Conservation (phyloP, 768 basidiomycete species). For the Termitomyces sp. region DNA sequence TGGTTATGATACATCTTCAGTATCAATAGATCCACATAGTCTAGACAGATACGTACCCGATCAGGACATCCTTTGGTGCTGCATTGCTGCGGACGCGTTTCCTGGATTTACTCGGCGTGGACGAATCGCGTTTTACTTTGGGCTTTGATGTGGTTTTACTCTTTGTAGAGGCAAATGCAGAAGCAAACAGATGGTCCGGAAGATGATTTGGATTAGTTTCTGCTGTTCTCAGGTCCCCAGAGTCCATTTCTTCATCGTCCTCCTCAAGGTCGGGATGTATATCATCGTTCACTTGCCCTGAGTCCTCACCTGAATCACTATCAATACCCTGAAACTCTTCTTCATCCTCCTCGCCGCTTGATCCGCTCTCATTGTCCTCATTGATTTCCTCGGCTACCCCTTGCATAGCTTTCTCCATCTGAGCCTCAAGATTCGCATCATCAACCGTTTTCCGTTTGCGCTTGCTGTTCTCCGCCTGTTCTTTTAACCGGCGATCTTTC, state of each 20-base stretch:
- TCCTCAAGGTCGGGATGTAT: slow-evolving; percentile 15
- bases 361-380: slow-evolving; percentile 21
- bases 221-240: slow-evolving; percentile 14
- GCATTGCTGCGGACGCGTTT: slow-evolving; percentile 23
- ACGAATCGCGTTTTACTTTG: slow-evolving; percentile 17
- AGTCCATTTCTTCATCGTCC: slow-evolving; percentile 17
- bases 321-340: slow-evolving; percentile 19
- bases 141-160: slow-evolving; percentile 17
- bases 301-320: slow-evolving; percentile 13
- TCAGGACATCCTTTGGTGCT: slow-evolving; percentile 41
- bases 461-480: slow-evolving; percentile 15
- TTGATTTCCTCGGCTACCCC: slow-evolving; percentile 17
- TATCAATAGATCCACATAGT: not conserved
- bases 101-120: slow-evolving; percentile 19
- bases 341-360: slow-evolving; percentile 14
- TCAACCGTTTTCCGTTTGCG: slow-evolving; percentile 4
- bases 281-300: not conserved
- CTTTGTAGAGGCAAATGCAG: slow-evolving; percentile 40
- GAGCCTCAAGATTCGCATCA: slow-evolving; percentile 6
- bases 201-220: slow-evolving; percentile 42
- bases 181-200: slow-evolving; percentile 58
- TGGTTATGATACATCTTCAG: slow-evolving; percentile 17
- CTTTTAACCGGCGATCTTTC: slow-evolving; percentile 15
- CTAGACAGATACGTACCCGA: slow-evolving; percentile 42
- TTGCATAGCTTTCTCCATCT: slow-evolving; percentile 16